Conservation (phyloP, 768 basidiomycete genomes). For the Bullera alba region DNA sequence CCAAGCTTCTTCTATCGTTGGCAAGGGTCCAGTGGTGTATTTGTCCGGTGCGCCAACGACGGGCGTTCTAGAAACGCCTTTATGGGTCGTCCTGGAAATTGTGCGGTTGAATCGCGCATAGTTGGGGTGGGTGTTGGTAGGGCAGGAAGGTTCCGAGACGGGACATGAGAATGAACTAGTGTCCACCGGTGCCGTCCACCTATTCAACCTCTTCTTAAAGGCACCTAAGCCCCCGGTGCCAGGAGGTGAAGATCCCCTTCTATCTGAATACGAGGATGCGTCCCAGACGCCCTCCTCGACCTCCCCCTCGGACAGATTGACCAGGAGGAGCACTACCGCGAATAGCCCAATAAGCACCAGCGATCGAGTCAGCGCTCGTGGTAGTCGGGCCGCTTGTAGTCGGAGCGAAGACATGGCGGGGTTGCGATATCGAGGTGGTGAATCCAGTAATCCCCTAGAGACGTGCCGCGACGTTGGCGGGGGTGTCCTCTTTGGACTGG, state of each 20-base stretch:
- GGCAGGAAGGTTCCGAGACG: not conserved
- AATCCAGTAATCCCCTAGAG: too few relatives aligned
- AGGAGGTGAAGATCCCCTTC: conserved; percentile 2
- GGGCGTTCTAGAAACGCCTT: conserved; percentile 14
- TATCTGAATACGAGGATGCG: conserved; percentile 21
- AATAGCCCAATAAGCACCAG: not conserved
- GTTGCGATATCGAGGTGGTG: too few relatives aligned
- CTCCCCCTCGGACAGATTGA: not conserved
- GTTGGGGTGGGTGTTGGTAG: conserved; percentile 6
- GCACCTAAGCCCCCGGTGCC: conserved; percentile 7
- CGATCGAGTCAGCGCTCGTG: conserved; percentile 1
- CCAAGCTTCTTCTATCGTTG: conserved; percentile 30
- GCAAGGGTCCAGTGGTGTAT: conserved; percentile 19
- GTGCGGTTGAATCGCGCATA: conserved; percentile 5
- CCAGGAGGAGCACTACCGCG: not conserved
- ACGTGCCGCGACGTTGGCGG: too few relatives aligned
- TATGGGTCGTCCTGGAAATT: not conserved
- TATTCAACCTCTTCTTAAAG: conserved; percentile 6
- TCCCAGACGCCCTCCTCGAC: conserved; percentile 30
- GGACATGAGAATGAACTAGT: not conserved
- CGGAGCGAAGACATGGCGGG: too few relatives aligned
- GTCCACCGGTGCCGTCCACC: not conserved
- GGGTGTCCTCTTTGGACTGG: too few relatives aligned
- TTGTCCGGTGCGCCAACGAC: conserved; percentile 22
- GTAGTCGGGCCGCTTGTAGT: not conserved